A percentile compares a stretch with the other conserved stretches of the same genome.
phyloP scores from a whole-genome alignment of 2,329 filamentous ascomycete species.

The Pestalotiopsis sp. region DNA sequence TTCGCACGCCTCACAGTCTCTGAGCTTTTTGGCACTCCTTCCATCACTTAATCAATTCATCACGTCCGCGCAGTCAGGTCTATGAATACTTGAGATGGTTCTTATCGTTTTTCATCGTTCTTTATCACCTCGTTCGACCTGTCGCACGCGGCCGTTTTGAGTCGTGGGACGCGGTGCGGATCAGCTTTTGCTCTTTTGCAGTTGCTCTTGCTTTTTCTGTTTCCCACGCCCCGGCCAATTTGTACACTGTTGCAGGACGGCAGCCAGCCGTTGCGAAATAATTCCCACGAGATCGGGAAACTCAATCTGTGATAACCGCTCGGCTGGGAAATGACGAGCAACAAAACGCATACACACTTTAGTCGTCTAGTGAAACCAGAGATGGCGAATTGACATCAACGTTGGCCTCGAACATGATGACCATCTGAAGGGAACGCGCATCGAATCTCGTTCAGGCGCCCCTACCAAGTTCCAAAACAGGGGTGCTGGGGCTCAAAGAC shows the following conservation, averaged over 20 bases:
- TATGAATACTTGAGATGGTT: not conserved
- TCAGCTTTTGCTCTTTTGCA: not conserved
- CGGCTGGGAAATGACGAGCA: slow-evolving; percentile 1
- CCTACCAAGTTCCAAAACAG: not conserved
- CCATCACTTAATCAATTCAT: not conserved
- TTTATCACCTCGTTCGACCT: not conserved
- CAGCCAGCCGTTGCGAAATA: not conserved
- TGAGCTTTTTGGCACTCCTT: no score
- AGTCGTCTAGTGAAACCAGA: not conserved
- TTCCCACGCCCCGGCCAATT: not conserved
- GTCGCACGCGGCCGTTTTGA: not conserved
- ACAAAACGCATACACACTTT: not conserved
- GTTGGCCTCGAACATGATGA: not conserved
- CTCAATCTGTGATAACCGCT: not conserved
- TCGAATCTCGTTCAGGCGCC: not conserved
- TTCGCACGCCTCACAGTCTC: not conserved
- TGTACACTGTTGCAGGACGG: not conserved
- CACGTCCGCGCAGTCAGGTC: not conserved
- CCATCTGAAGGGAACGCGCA: not conserved
- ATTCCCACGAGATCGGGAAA: not conserved
- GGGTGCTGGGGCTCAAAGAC: not conserved
- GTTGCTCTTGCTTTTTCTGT: not conserved
- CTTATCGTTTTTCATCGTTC: not conserved
- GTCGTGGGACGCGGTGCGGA: not conserved
- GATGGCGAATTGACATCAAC: not conserved